Evolutionary conservation across 2,329 filamentous ascomycete genomes (phyloP).

Genomic region (Diaporthe sp.): DNA sequence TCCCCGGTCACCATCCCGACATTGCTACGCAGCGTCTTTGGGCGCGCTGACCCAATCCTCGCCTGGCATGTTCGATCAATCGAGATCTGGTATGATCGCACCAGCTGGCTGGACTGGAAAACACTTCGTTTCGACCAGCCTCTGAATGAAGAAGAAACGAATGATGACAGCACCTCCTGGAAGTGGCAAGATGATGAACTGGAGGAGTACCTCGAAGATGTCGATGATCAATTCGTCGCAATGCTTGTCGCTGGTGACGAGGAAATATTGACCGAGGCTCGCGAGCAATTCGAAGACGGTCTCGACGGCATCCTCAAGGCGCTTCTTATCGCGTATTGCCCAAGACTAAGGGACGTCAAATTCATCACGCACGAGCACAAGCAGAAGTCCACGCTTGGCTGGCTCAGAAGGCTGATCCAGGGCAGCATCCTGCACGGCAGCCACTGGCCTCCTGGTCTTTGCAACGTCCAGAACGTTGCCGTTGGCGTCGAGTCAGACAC

Average conservation of each 20-base stretch:
- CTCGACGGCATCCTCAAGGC: slow-evolving; percentile 4
- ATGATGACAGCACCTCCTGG: neutral
- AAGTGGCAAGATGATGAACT: neutral
- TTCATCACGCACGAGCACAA: slow-evolving; percentile 7
- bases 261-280: neutral
- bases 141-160: neutral
- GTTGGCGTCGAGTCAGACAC: slow-evolving; percentile 10
- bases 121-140: neutral
- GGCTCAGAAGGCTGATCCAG: neutral
- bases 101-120: neutral
- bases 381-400: slow-evolving; percentile 5
- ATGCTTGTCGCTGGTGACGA: neutral
- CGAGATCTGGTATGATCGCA: slow-evolving; percentile 11
- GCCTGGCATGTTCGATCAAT: neutral
- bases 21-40: neutral
- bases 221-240: neutral
- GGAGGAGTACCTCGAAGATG: neutral
- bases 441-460: slow-evolving; percentile 1
- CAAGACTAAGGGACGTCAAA: slow-evolving; percentile 6
- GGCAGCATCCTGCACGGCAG: neutral
- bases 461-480: slow-evolving; percentile 2
- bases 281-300: neutral
- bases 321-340: slow-evolving; percentile 3
- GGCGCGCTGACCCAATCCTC: slow-evolving; percentile 4
- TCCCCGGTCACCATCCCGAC: neutral